A percentile compares a stretch with the other conserved stretches of the same genome.
Evolutionary conservation across 163 green algal genomes (phyloP).

Genomic region (Volvox carteri): DNA sequence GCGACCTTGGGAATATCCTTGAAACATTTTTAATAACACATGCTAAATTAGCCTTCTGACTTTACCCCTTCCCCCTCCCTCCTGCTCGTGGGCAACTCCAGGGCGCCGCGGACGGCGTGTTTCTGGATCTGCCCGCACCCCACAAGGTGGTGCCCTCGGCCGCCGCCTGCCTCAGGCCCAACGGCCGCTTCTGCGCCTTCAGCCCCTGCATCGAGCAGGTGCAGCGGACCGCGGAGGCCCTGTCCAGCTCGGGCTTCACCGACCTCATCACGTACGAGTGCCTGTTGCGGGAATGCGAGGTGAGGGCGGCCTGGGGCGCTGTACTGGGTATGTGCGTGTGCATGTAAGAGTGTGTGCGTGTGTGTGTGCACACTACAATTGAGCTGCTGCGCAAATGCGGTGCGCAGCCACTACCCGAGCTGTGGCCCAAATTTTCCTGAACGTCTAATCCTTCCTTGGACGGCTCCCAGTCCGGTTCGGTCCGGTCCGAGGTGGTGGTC

Average conservation of each 20-base stretch:
- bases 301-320: slow-evolving; percentile 49
- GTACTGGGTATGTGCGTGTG: too few relatives aligned
- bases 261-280: slow-evolving; percentile 89
- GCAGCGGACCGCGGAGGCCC: slow-evolving; percentile 71
- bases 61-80: background rate
- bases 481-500: too few relatives aligned
- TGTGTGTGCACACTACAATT: too few relatives aligned
- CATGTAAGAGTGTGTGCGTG: too few relatives aligned
- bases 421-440: too few relatives aligned
- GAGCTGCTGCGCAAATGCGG: too few relatives aligned
- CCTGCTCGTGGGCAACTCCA: background rate
- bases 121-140: slow-evolving; percentile 96
- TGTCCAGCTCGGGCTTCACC: slow-evolving; percentile 77
- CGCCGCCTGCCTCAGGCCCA: slow-evolving; percentile 79
- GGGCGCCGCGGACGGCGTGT: slow-evolving; percentile 88
- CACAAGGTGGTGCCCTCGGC: slow-evolving; percentile 81
- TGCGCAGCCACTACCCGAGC: too few relatives aligned
- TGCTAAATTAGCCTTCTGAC: background rate
- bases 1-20: too few relatives aligned
- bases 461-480: too few relatives aligned
- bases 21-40: too few relatives aligned
- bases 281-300: slow-evolving; percentile 87
- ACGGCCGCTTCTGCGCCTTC: slow-evolving; percentile 96
- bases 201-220: slow-evolving; percentile 94
- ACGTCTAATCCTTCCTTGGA: too few relatives aligned